Evolutionary conservation across 2,329 filamentous ascomycete genomes (phyloP), one percentile per base, ranked within the genome.

Genomic region (Dendryphion nanum): DNA sequence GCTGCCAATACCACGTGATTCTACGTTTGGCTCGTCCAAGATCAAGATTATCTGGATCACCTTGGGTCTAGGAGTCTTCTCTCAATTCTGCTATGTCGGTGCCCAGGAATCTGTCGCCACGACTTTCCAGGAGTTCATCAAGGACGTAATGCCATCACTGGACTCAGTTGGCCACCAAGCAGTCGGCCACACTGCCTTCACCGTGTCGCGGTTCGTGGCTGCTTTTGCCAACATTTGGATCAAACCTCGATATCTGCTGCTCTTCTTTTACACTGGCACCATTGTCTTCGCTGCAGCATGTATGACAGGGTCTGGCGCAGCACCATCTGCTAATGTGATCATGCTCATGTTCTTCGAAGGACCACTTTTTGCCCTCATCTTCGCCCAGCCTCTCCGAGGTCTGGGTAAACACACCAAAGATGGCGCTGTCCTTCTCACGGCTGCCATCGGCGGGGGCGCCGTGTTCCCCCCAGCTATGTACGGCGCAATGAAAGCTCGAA

Each of bases 21-120:
- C 23, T n/a, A 70, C 75, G 14, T 66, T 74, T 15, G 69, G 70
- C 16, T 48, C 48, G 6, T 54, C 63, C 8, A 67, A 69, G 0
- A 43, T 78, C 30, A 71, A 69, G 5, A 66, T 81, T 7, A 69
- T 81, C 30, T 81, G 75, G 71, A 57, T 79, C 36, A 79, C 77
- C 0, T 69, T 83, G 1, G 73, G 53, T 2, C 48, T 81, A 3
- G 79, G 74, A 0, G 61, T 76, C 2, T 72, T 78, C 51, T 71
- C 73, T 8, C 73, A 77, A 45, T 82, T 78, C 51, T 79, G 75
- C 62, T 83, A 82, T 46, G 75, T 81, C 1, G 79, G 78, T 10
- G 77, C 71, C 1, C 79, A 83, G 54, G 80, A 83, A 61, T 71
- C 72, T 18, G 62, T 78, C 15, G 72, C 75, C 2, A 73, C 70